These are phyloP conservation scores for Diaporthe sp. DNA, from an alignment of 2,329 filamentous ascomycete genomes.

Conservation along the genomic window DNA sequence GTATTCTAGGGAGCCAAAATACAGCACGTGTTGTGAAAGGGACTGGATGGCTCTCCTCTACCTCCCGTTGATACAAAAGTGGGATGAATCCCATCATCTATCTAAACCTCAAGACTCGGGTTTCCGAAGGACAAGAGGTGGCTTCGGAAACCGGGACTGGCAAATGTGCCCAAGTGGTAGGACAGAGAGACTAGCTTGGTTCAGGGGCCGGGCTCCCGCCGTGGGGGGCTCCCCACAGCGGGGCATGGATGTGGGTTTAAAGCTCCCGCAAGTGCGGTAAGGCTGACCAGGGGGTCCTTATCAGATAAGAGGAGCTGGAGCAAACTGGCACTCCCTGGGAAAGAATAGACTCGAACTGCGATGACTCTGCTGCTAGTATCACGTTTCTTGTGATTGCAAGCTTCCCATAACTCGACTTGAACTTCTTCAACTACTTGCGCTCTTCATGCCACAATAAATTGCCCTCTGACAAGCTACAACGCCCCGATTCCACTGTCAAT, in stretches of 20 bases:
- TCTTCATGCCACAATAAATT: background rate
- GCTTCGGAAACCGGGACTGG: background rate
- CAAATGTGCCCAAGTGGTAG: background rate
- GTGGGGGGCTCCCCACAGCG: constrained; percentile 5
- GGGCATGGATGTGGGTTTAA: background rate
- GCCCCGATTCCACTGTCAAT: background rate
- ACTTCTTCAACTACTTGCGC: background rate
- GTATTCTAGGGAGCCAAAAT: background rate
- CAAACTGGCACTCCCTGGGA: background rate
- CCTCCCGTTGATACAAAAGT: no score
- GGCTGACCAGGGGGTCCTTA: constrained; percentile 18
- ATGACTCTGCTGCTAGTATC: background rate
- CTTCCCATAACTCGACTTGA: background rate
- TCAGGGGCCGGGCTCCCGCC: background rate
- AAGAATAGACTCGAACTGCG: background rate
- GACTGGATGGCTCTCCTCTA: background rate
- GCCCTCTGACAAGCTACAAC: background rate
- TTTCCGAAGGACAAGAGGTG: background rate
- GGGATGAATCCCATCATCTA: background rate
- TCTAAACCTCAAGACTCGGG: background rate
- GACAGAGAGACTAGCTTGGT: background rate
- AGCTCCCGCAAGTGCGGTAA: background rate
- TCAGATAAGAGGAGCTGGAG: constrained; percentile 22
- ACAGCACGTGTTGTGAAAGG: background rate
- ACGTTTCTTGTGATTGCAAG: background rate